Base-by-base conservation (phyloP, 2,329 filamentous ascomycete species). In the Clonostachys solani region DNA sequence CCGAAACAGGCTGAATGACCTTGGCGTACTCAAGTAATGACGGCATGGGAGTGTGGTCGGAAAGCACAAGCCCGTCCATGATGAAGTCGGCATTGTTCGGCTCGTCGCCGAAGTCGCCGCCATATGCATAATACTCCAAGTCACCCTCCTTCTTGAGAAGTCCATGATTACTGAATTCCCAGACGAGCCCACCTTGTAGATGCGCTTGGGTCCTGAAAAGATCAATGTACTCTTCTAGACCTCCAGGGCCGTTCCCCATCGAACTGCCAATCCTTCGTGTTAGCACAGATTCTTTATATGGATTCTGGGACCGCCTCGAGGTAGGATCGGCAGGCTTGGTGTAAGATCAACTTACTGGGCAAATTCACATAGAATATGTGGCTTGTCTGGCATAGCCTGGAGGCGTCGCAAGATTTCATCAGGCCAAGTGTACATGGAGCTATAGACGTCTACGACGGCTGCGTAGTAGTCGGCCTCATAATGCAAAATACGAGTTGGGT, bases 221-320 rank as follows among this genome's bases (percentile, higher is more conserved):
- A 40, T 81, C 72, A 44, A 84, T 71, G 50, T 89, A 89, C 50
- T 88, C 85, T 50, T 84, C 75, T 8, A 89, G 71, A 34, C 78
- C 78, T 2, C 86, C 86, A 0, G 86, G 86, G 0, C 84, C 86
- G 54, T 89, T 89, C 6, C 86, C 86, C 85, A 89, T 89, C 1
- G 86, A 84, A 56, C 40, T 42, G 12, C 6, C 37, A 29, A 29
- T 29, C 23, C 23, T 10, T 29, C 9, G 4, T 29, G 23, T 29
- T 29, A 38, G 36, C 15, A 38, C 15, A 8, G 36, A 38, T 38
- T n/a, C 17, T 12, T 7, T n/a, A 38, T n/a, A 38, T 2, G 36
- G 12, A 38, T n/a, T 38, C 36, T 38, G 15, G 36, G 9, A 38
- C 15, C 15, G 36, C 36, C 10, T 18, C 12, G 17, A 12, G 9